Base-by-base conservation (phyloP, 345 rosid genomes). In the Firmiana major region DNA sequence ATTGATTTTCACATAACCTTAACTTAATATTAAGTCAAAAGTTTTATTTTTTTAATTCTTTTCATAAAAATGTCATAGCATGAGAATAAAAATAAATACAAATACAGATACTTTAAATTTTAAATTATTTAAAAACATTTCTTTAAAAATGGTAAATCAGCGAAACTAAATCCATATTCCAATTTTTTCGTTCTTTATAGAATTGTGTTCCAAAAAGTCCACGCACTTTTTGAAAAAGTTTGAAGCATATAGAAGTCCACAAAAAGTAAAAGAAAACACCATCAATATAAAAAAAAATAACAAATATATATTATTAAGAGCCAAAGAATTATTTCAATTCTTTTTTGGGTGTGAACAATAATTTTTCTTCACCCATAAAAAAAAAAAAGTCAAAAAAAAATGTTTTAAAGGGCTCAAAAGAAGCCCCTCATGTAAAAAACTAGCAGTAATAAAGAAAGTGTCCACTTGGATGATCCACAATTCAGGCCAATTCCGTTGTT, bases 391-490 rank as follows among this genome's bases (percentile, higher is more conserved):
- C n/a, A n/a, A n/a, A 3, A 31, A 31, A 31, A 0, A 31, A 31
- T 31, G 34, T 31, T 31, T 31, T 1, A 31, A 31, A 3, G 34
- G 3, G 34, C 34, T 31, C 34, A 31, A 0, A 31, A 38, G 24
- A 71, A 26, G 24, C 4, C 45, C 62, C 57, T 76, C 31, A 31
- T n/a, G 54, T 28, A 65, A 62, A 87, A 79, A 83, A 63, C 68
- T 15, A 63, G 73, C 87, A 88, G 79, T 62, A 79, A 49, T 63
- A n/a, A 55, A 80, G 75, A 84, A 80, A 78, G 65, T 36, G 83
- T 80, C 82, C 78, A 81, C 74, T 63, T 82, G 17, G 79, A 70
- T 22, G 79, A 51, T 54, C 85, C 75, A 9, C 45, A 22, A 46
- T 60, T 28, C 0, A 71, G 31, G 16, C 82, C 60, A 67, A 43